Conservation (phyloP, 2,329 filamentous ascomycete genomes). For the Thelonectria rubi region DNA sequence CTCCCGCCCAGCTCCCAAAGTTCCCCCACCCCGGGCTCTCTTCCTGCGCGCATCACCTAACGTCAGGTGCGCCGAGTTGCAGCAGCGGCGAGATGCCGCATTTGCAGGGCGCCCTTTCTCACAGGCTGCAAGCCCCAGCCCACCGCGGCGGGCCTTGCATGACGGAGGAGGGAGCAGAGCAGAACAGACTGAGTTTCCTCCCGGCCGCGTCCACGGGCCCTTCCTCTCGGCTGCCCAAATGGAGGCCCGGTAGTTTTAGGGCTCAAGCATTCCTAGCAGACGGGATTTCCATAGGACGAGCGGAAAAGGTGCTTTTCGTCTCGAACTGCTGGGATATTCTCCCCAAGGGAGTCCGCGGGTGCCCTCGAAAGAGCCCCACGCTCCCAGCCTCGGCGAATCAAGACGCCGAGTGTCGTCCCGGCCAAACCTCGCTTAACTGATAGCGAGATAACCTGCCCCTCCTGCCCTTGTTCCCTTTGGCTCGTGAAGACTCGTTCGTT, state of each 20-base stretch:
- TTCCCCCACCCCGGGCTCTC: slow-evolving; percentile 2
- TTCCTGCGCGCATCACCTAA: slow-evolving; percentile 8
- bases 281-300: not conserved
- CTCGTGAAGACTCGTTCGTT: not conserved
- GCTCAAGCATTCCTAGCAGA: not conserved
- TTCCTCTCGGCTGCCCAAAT: not conserved
- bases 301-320: not conserved
- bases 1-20: not conserved
- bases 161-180: not conserved
- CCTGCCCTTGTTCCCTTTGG: not conserved
- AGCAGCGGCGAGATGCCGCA: not conserved
- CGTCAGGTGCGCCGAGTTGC: slow-evolving; percentile 13
- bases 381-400: slow-evolving; percentile 11
- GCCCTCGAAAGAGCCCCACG: not conserved
- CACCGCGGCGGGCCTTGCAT: slow-evolving; percentile 9
- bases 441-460: slow-evolving; percentile 5
- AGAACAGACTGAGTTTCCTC: not conserved
- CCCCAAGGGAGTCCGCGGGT: not conserved
- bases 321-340: not conserved
- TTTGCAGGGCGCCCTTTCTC: no score
- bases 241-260: not conserved
- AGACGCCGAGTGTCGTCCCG: not conserved
- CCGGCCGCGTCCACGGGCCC: not conserved
- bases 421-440: slow-evolving; percentile 26
- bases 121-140: no score